Conservation (phyloP, 495 filamentous ascomycete genomes). For the Penicillium verhagenii region DNA sequence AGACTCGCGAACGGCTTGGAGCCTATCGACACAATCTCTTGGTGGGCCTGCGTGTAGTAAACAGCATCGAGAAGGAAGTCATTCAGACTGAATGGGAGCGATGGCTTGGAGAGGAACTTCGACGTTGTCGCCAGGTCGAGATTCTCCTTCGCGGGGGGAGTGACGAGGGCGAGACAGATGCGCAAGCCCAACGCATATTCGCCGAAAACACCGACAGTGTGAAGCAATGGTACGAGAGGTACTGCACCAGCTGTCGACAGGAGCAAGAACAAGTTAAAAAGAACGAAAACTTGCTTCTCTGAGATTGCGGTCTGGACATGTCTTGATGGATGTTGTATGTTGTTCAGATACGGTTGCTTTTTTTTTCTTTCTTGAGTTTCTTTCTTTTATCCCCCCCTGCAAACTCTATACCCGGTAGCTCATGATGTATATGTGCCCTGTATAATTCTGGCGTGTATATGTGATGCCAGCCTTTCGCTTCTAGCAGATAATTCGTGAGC, state of each 20-base stretch:
- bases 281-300: conserved; percentile 18
- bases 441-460: conserved; percentile 13
- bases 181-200: conserved; percentile 29
- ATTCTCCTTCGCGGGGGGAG: conserved; percentile 43
- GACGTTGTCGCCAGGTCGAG: conserved; percentile 64
- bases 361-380: not conserved
- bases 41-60: conserved; percentile 86
- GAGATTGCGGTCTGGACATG: conserved; percentile 5
- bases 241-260: conserved; percentile 69
- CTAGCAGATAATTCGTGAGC: conserved; percentile 12
- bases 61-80: conserved; percentile 82
- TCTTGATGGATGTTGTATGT: not conserved
- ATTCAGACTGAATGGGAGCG: conserved; percentile 85
- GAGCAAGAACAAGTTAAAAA: conserved; percentile 48
- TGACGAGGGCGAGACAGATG: conserved; percentile 23
- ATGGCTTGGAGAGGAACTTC: conserved; percentile 74
- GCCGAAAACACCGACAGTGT: conserved; percentile 49
- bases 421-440: conserved; percentile 10
- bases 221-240: conserved; percentile 64
- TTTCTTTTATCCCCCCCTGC: not conserved
- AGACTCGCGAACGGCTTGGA: conserved; percentile 77
- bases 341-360: not conserved
- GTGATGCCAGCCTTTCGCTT: conserved; percentile 6
- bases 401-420: conserved; percentile 36
- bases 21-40: conserved; percentile 87